Base-by-base conservation (phyloP, 768 basidiomycete genomes). In the Calocybe gangraenosa region DNA sequence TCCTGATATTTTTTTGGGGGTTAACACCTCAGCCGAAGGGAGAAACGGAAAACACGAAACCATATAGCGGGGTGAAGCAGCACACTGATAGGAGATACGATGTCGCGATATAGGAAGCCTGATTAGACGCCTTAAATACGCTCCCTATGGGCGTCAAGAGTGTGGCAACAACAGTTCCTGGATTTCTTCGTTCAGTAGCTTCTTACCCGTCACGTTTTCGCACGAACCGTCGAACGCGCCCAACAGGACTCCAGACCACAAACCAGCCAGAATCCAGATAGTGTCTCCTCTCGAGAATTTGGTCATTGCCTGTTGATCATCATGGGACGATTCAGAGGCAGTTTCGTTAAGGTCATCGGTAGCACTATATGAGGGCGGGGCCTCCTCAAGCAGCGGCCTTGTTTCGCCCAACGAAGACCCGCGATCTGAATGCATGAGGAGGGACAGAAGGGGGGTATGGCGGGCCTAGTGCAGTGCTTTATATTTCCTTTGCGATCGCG, bases 61-160 rank as follows among this genome's bases (percentile, higher is more conserved):
- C 89, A 71, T 91, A 91, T 52, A 92, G 65, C 47, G 91, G 92
- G 17, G 92, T 92, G 63, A 93, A 92, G 66, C 88, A 92, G 58
- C 91, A 92, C 32, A 92, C 80, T 42, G 87, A 90, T 36, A 93
- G 71, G 52, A 94, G 69, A 68, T 93, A 93, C 10, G 89, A 78
- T 10, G 91, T 92, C 23, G 89, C 93, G 47, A 96, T 82, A 64
- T 94, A 93, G 1, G 87, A 87, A 11, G 89, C 77, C 52, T 87
- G 80, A 57, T 84, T 80, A 28, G 82, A 84, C 61, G 84, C 84
- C 57, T 81, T 73, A 66, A 91, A 93, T 58, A 87, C 76, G 58
- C 86, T 90, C 42, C 90, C 91, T 52, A 93, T 92, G 46, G 89
- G 86, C 33, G 84, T 79, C 47, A 90, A 68, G 40, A 93, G 75